phyloP scores from a whole-genome alignment of 306 rosid genomes.

The Casuarina cunninghamiana region DNA sequence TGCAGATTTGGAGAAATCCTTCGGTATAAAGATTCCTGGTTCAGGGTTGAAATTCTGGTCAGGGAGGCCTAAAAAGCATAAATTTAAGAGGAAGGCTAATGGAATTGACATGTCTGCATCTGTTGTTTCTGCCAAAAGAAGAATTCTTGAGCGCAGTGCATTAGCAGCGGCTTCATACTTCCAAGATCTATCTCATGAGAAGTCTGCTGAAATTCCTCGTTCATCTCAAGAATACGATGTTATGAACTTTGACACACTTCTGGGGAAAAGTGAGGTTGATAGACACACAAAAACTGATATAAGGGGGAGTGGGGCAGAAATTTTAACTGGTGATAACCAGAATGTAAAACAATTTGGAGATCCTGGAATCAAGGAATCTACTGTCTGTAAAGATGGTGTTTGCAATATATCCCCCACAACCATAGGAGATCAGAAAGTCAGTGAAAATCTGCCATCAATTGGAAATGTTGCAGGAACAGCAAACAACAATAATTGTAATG shows the following conservation, averaged over 20 bases:
- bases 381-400: conserved; percentile 23
- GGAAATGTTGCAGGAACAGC: conserved; percentile 32
- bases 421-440: conserved; percentile 33
- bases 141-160: conserved; percentile 70
- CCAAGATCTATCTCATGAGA: conserved; percentile 43
- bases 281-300: conserved; percentile 35
- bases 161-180: conserved; percentile 65
- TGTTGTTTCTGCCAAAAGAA: conserved; percentile 50
- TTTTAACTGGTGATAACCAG: conserved; percentile 22
- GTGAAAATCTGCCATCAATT: conserved; percentile 25
- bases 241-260: conserved; percentile 40
- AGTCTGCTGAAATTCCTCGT: conserved; percentile 42
- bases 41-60: conserved; percentile 67
- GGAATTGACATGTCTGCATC: conserved; percentile 53
- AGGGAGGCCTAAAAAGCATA: conserved; percentile 46
- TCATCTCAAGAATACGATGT: conserved; percentile 32
- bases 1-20: conserved; percentile 79
- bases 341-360: conserved; percentile 26
- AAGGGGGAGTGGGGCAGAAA: conserved; percentile 20
- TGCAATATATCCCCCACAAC: conserved; percentile 21
- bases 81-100: conserved; percentile 61
- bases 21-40: conserved; percentile 66
- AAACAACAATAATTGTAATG: conserved; percentile 25
- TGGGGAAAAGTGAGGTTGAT: conserved; percentile 46
- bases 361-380: conserved; percentile 27